These are phyloP conservation scores for Nepenthes mirabilis DNA, from an alignment of 148 eudicot genomes.

Conservation along the genomic window DNA sequence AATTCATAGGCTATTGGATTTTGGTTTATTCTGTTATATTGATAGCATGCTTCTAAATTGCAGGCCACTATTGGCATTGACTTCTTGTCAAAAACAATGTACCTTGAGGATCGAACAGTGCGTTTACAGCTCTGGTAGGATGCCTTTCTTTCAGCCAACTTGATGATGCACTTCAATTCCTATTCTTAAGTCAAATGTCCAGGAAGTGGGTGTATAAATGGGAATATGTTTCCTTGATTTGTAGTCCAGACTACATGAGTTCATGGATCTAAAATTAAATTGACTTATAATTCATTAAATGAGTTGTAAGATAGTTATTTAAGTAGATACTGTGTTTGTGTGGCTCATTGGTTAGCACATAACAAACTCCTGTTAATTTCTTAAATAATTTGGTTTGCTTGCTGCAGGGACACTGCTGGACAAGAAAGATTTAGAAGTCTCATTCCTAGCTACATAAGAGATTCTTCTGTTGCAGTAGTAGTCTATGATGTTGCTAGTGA, in stretches of 20 bases:
- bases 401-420: conserved; percentile 67
- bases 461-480: conserved; percentile 66
- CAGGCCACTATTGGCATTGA: conserved; percentile 80
- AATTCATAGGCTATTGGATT: neutral
- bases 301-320: too few species aligned
- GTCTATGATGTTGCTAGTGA: conserved; percentile 66
- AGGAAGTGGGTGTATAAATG: neutral
- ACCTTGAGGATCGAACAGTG: conserved; percentile 75
- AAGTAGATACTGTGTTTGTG: too few species aligned
- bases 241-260: too few species aligned
- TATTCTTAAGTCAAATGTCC: neutral
- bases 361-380: neutral
- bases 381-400: neutral
- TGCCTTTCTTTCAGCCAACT: conserved; percentile 1
- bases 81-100: conserved; percentile 76
- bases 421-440: conserved; percentile 76
- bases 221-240: neutral
- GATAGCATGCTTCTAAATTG: conserved; percentile 5
- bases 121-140: conserved; percentile 68
- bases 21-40: neutral
- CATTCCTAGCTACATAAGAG: conserved; percentile 72
- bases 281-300: too few species aligned
- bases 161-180: neutral
- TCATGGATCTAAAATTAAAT: too few species aligned
- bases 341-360: too few species aligned